Percentiles rank a stretch among this genome's conserved stretches.
These are phyloP conservation scores for Dryas integrifolia DNA, from an alignment of 331 rosid species.

Conservation along the genomic window DNA sequence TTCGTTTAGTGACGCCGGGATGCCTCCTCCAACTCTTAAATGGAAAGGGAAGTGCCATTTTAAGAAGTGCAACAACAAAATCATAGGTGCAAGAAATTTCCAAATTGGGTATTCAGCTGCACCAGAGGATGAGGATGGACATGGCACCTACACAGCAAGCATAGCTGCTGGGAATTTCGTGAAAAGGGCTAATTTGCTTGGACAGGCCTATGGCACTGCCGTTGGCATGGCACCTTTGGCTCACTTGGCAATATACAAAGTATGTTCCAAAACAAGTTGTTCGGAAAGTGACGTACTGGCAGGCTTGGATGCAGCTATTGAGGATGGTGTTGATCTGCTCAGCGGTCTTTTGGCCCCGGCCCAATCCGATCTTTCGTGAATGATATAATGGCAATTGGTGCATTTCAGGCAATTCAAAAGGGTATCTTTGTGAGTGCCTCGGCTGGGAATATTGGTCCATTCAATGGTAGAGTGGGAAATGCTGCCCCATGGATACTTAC, in stretches of 20 bases:
- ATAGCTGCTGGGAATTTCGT: constrained; percentile 45
- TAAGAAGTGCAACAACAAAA: constrained; percentile 46
- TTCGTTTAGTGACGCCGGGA: constrained; percentile 38
- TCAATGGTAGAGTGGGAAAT: constrained; percentile 24
- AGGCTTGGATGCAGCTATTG: constrained; percentile 30
- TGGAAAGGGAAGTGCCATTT: constrained; percentile 67
- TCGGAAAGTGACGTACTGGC: constrained; percentile 41
- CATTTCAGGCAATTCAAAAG: constrained; percentile 45
- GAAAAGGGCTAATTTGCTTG: constrained; percentile 34
- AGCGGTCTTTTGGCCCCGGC: constrained; percentile 48
- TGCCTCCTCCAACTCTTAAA: constrained; percentile 29
- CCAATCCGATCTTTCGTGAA: too few species aligned
- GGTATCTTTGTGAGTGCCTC: constrained; percentile 63
- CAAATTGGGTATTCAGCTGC: neutral
- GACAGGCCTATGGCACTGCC: constrained; percentile 56
- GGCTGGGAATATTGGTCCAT: constrained; percentile 53
- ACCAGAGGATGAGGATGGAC: constrained; percentile 51
- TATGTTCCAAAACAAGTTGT: constrained; percentile 34
- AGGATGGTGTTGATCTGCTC: constrained; percentile 61
- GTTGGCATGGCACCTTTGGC: constrained; percentile 64
- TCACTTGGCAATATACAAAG: constrained; percentile 63
- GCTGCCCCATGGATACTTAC: constrained; percentile 71
- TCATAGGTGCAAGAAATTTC: constrained; percentile 31
- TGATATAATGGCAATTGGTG: constrained; percentile 39
- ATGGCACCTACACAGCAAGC: constrained; percentile 69